These are phyloP conservation scores for Didymella segeticola DNA, from an alignment of 2,329 filamentous ascomycete species.

Conservation along the genomic window DNA sequence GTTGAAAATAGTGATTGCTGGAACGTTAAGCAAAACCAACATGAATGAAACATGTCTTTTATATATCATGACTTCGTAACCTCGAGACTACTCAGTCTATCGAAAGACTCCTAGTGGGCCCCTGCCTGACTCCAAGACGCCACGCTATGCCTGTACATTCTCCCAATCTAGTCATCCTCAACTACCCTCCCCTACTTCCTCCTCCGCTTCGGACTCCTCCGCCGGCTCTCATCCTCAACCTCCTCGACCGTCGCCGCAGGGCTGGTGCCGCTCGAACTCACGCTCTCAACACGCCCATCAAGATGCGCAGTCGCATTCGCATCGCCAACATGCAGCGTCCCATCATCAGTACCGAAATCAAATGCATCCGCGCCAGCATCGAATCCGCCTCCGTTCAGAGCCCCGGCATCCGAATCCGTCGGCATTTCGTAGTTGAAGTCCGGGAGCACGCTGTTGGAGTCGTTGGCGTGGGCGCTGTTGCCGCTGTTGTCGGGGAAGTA, in stretches of 20 bases:
- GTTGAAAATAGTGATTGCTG: no score
- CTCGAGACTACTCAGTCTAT: background rate
- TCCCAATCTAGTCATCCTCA: no score
- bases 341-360: slow-evolving; percentile 13
- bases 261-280: slow-evolving; percentile 49
- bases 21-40: background rate
- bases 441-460: slow-evolving; percentile 19
- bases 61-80: slow-evolving; percentile 10
- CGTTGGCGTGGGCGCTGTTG: slow-evolving; percentile 1
- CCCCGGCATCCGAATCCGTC: slow-evolving; percentile 17
- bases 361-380: slow-evolving; percentile 12
- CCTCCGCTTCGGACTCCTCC: slow-evolving; percentile 39
- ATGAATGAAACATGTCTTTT: no score
- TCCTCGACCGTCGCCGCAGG: slow-evolving; percentile 48
- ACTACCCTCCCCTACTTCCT: slow-evolving; percentile 27
- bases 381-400: slow-evolving; percentile 2
- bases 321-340: slow-evolving; percentile 11
- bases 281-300: slow-evolving; percentile 50
- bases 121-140: background rate
- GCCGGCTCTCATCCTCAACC: slow-evolving; percentile 42
- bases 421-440: slow-evolving; percentile 38
- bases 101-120: background rate
- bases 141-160: slow-evolving; percentile 5
- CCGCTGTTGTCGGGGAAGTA: slow-evolving; percentile 60
- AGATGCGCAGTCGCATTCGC: no score